Evolutionary conservation across 73 alveolate genomes (phyloP), one percentile per base, ranked within the genome.

Genomic region (Halteria grandinella): DNA sequence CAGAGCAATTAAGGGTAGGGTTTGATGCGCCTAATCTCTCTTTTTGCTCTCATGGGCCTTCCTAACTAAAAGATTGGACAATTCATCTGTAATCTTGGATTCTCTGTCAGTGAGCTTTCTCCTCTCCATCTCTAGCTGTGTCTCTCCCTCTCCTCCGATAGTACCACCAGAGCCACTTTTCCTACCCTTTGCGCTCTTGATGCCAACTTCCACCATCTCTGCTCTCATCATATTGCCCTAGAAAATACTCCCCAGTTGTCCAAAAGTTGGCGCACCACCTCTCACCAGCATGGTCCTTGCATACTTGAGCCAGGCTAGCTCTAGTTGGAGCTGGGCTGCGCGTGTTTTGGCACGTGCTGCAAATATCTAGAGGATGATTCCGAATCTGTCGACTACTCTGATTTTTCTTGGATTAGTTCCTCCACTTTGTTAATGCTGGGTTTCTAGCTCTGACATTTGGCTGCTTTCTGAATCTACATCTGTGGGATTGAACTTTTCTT

Each of bases 121-220:
- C 27, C 92, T 88, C 79, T 93, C 91, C 0, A 93, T 53, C 50
- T 90, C 94, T 0, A 91, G 75, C 45, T 87, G 84, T 0, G 90
- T 88, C 47, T 93, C 98, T 27, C 98, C 98, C 57, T 76, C 91
- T 8, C 98, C 98, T 20, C 83, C 60, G 48, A 84, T 64, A 15
- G 70, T 76, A 14, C 97, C 97, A 21, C 45, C 41, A 20, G 87
- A 85, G 3, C 83, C 57, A 25, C 55, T 47, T 8, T 37, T 66
- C 74, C 97, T 83, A 27, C 88, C 89, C 55, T 84, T 93, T n/a
- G 96, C 94, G 54, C 91, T 63, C 21, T 81, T 92, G 43, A 93
- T 86, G 53, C 91, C 98, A 31, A 91, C 52, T 31, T 77, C 62
- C 15, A 69, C 27, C 15, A 58, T 45, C 18, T 75, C 87, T 10